These are phyloP conservation scores for Phaeosphaeriaceae sp. DNA, from an alignment of 2,329 filamentous ascomycete species.

Conservation along the genomic window DNA sequence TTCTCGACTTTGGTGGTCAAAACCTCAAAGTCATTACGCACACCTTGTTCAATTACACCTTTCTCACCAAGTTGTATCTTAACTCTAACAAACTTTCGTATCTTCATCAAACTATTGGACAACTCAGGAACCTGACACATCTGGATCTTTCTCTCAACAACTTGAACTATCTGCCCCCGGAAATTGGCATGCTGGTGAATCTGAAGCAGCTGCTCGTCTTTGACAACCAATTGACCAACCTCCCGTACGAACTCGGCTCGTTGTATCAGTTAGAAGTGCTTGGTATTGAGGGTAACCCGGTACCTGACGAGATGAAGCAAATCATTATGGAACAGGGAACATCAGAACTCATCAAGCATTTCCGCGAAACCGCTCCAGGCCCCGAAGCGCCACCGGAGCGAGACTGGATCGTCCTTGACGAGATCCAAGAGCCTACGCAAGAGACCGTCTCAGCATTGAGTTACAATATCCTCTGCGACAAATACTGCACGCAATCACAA, in stretches of 20 bases:
- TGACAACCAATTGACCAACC: slow-evolving; percentile 82
- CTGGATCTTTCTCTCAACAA: slow-evolving; percentile 91
- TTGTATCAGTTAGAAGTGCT: slow-evolving; percentile 87
- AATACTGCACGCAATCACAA: slow-evolving; percentile 81
- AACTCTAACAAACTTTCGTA: slow-evolving; percentile 87
- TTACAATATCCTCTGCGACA: slow-evolving; percentile 96
- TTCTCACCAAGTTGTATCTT: slow-evolving; percentile 90
- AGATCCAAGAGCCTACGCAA: slow-evolving; percentile 55
- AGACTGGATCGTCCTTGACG: slow-evolving; percentile 76
- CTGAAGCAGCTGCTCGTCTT: slow-evolving; percentile 85
- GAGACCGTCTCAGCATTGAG: slow-evolving; percentile 84
- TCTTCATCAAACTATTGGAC: slow-evolving; percentile 81
- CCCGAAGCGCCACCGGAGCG: slow-evolving; percentile 78
- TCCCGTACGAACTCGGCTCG: slow-evolving; percentile 88
- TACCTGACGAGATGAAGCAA: slow-evolving; percentile 77
- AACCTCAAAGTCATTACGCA: slow-evolving; percentile 82
- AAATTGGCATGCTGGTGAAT: slow-evolving; percentile 96
- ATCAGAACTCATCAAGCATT: slow-evolving; percentile 78
- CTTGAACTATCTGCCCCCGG: slow-evolving; percentile 78
- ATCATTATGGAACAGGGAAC: slow-evolving; percentile 89
- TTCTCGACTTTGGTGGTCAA: slow-evolving; percentile 95
- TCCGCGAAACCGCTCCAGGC: slow-evolving; percentile 83
- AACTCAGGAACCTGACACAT: slow-evolving; percentile 78
- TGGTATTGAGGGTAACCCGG: slow-evolving; percentile 89
- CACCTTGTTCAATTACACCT: slow-evolving; percentile 82